Evolutionary conservation across 768 basidiomycete species (phyloP).

Genomic region (Trametes cubensis): DNA sequence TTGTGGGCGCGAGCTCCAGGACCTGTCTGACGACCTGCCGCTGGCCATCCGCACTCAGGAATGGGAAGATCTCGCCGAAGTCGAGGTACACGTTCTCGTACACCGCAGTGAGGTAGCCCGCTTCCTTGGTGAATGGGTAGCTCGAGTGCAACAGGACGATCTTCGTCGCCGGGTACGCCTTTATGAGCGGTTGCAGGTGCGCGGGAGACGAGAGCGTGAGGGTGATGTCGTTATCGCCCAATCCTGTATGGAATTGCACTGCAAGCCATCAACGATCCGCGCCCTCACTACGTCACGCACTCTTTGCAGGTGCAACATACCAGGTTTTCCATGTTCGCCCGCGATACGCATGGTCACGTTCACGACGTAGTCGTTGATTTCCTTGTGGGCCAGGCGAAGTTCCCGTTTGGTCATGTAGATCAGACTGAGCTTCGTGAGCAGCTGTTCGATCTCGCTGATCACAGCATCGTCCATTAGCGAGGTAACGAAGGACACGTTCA

Average conservation of each 20-base stretch:
- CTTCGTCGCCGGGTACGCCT: constrained; percentile 57
- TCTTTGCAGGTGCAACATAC: constrained; percentile 38
- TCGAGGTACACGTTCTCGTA: constrained; percentile 79
- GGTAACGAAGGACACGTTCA: constrained; percentile 47
- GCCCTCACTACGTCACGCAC: neutral
- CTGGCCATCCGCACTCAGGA: constrained; percentile 66
- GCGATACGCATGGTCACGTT: constrained; percentile 56
- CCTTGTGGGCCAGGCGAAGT: constrained; percentile 61
- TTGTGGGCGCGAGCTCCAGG: constrained; percentile 72
- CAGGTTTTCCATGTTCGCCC: constrained; percentile 57
- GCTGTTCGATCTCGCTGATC: constrained; percentile 26
- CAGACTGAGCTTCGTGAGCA: constrained; percentile 37
- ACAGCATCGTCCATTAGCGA: neutral
- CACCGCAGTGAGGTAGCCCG: constrained; percentile 72
- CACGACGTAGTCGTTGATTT: constrained; percentile 69
- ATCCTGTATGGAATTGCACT: constrained; percentile 88
- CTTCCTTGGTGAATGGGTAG: constrained; percentile 81
- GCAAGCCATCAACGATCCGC: neutral
- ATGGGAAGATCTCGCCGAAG: constrained; percentile 79
- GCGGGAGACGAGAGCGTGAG: constrained; percentile 62
- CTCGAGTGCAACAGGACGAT: constrained; percentile 75
- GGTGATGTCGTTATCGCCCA: constrained; percentile 74
- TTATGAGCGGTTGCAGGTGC: constrained; percentile 68
- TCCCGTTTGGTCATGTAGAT: constrained; percentile 40
- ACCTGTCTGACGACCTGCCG: constrained; percentile 59